phyloP scores from a whole-genome alignment of 306 rosid species.

The Datisca glomerata region DNA sequence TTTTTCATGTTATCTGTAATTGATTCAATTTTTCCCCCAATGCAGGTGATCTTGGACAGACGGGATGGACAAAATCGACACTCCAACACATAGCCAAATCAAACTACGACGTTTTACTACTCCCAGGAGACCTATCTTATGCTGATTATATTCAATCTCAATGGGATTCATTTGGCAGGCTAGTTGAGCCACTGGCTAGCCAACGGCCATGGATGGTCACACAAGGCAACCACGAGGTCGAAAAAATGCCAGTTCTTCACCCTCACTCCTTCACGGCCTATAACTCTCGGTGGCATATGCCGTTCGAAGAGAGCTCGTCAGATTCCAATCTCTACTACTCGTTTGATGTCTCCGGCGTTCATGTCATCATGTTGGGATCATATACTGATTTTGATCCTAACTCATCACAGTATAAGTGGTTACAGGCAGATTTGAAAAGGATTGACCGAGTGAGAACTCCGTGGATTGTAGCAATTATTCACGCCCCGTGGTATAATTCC shows the following conservation, averaged over 20 bases:
- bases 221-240: slow-evolving; percentile 67
- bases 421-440: slow-evolving; percentile 35
- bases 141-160: slow-evolving; percentile 26
- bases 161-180: slow-evolving; percentile 77
- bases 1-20: background rate
- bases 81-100: slow-evolving; percentile 37
- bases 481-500: slow-evolving; percentile 89
- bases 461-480: slow-evolving; percentile 50
- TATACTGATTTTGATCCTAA: slow-evolving; percentile 36
- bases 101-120: slow-evolving; percentile 53
- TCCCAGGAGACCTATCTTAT: slow-evolving; percentile 78
- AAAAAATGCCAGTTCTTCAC: slow-evolving; percentile 34
- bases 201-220: slow-evolving; percentile 97
- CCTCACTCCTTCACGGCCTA: slow-evolving; percentile 42
- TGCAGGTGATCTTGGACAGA: slow-evolving; percentile 86
- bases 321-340: slow-evolving; percentile 77
- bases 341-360: slow-evolving; percentile 60
- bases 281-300: slow-evolving; percentile 84
- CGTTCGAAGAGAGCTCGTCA: slow-evolving; percentile 54
- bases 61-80: slow-evolving; percentile 63
- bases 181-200: slow-evolving; percentile 67
- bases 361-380: slow-evolving; percentile 78
- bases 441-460: slow-evolving; percentile 45
- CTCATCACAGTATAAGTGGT: slow-evolving; percentile 66
- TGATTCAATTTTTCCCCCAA: background rate